A percentile compares a stretch with the other conserved stretches of the same genome.
Conservation (phyloP, 163 green algal genomes). For the Scenedesmus sp. region DNA sequence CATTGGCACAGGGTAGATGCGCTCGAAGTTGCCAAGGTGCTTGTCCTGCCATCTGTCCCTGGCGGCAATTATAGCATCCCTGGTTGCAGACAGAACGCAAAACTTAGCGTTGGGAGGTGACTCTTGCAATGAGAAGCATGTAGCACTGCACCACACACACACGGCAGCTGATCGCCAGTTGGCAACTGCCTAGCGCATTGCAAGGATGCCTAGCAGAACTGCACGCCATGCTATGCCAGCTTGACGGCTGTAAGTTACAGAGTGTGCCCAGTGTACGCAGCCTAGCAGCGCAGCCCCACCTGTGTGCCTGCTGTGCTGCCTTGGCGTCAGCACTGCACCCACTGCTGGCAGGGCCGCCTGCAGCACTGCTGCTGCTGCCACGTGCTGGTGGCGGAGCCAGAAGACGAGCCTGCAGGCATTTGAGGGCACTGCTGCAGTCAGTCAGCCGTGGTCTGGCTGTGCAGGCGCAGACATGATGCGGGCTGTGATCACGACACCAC, state of each 20-base stretch:
- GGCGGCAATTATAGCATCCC: background rate
- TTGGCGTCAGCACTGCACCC: background rate
- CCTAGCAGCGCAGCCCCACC: background rate
- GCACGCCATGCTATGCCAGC: too few species aligned
- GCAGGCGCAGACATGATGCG: background rate
- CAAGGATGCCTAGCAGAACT: too few species aligned
- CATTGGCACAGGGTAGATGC: slow-evolving; percentile 15
- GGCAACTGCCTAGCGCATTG: too few species aligned
- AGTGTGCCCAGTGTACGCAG: background rate
- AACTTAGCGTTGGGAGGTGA: background rate
- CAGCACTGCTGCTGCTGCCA: background rate
- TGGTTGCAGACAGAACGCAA: background rate
- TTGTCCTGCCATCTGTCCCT: slow-evolving; percentile 31
- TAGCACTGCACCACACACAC: too few species aligned
- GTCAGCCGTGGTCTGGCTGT: background rate
- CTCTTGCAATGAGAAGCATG: too few species aligned
- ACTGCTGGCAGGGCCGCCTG: background rate
- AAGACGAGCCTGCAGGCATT: slow-evolving; percentile 1
- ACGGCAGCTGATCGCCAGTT: too few species aligned
- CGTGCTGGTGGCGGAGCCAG: background rate
- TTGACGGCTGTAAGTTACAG: too few species aligned
- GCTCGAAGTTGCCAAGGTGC: slow-evolving; percentile 34
- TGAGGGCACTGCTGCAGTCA: background rate
- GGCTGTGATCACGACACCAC: too few species aligned
- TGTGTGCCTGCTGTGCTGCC: slow-evolving; percentile 14